Base-by-base conservation (phyloP, 352 stramenopile genomes). In the Pythium brachiatum region DNA sequence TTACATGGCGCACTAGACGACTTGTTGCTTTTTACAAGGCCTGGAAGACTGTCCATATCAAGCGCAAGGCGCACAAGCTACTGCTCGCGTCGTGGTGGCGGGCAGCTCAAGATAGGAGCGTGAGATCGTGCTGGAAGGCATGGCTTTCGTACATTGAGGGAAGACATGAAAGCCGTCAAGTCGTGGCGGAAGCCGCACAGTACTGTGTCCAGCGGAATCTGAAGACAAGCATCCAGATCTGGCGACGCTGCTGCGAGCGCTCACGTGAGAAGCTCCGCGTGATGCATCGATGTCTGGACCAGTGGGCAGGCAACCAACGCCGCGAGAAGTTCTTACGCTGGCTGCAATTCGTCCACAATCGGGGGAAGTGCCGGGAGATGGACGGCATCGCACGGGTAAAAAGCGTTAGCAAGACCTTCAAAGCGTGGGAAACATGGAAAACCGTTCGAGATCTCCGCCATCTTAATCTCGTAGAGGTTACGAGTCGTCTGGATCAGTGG, bases 341-440 rank as follows among this genome's bases (percentile, higher is more conserved):
- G 62, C 43, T 55, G 16, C 6, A 27, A 13, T 51, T 31, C 18
- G n/a, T 26, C 0, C 47, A 47, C 4, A 1, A 41, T 6, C 53
- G 39, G 4, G 47, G 38, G 6, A 2, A 34, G 8, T 2, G 47
- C 3, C 34, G 39, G 5, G 16, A 39, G 7, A 27, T 62, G 26
- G 36, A 23, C 26, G 16, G 7, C 9, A 36, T 39, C 15, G 46
- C 20, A n/a, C 1, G 20, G 7, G 5, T 7, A 1, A 57, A 29
- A 27, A 15, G 23, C 15, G 13, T 60, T 0, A 12, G 25, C 2
- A 38, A 21, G 15, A 46, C 18, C 31, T 66, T 66, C 29, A 16
- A 13, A 15, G 12, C 11, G 1, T 66, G 59, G 59, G 26, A 15
- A 2, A 34, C 31, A n/a, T 66, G 60, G 60, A 66, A 60, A 21